phyloP scores from a whole-genome alignment of 805 yeast genomes.

The Yamadazyma laniorum region DNA sequence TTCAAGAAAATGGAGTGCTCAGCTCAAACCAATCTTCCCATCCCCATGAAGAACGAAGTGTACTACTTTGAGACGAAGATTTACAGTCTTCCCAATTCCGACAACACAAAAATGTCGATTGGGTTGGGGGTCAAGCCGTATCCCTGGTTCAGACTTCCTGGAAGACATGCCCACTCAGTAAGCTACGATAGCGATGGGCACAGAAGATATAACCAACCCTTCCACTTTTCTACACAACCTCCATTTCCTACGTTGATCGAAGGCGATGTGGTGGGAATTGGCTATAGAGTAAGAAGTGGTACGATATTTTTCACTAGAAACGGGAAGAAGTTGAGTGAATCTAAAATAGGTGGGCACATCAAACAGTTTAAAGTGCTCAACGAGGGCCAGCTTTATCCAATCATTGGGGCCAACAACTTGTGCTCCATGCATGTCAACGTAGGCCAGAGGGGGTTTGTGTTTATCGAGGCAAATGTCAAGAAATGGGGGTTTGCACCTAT shows the following conservation, averaged over 20 bases:
- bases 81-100: constrained; percentile 63
- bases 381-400: constrained; percentile 67
- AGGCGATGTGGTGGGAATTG: constrained; percentile 94
- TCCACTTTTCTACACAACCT: constrained; percentile 44
- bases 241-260: constrained; percentile 60
- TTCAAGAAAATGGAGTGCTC: constrained; percentile 60
- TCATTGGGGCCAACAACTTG: constrained; percentile 78
- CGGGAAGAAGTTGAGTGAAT: constrained; percentile 84
- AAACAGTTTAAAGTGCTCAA: constrained; percentile 60
- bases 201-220: constrained; percentile 78
- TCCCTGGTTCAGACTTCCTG: constrained; percentile 91
- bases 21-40: constrained; percentile 77
- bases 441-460: constrained; percentile 88
- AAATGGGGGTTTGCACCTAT: constrained; percentile 95
- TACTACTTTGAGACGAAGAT: constrained; percentile 88
- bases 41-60: constrained; percentile 79
- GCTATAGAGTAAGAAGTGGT: constrained; percentile 79
- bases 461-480: constrained; percentile 87
- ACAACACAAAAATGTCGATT: constrained; percentile 57
- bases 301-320: constrained; percentile 91
- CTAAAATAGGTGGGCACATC: constrained; percentile 75
- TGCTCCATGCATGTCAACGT: constrained; percentile 84
- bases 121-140: constrained; percentile 88
- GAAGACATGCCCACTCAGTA: constrained; percentile 79
- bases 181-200: constrained; percentile 87